These are phyloP conservation scores for Phytophthora palmivora DNA, from an alignment of 352 stramenopile genomes.

Conservation along the genomic window DNA sequence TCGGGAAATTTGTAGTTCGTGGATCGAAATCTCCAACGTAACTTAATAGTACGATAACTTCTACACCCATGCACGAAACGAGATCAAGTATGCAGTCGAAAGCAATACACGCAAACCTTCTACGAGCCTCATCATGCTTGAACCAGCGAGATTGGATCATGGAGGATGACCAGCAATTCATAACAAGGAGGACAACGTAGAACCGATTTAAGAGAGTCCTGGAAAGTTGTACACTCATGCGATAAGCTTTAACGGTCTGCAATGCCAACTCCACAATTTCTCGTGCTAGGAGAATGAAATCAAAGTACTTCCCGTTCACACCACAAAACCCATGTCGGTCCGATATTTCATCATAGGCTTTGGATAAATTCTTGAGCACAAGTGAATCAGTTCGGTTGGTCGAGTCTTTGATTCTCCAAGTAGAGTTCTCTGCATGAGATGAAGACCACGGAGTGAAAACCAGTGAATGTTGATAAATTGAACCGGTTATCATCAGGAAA, in stretches of 20 bases:
- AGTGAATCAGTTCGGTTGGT: neutral
- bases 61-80: neutral
- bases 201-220: slow-evolving; percentile 26
- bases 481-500: slow-evolving; percentile 12
- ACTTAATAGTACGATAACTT: neutral
- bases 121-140: neutral
- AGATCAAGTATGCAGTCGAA: neutral
- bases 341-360: neutral
- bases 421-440: too few species aligned
- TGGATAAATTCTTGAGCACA: neutral
- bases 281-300: neutral
- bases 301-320: neutral
- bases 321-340: neutral
- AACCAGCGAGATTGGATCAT: too few species aligned
- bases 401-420: too few species aligned
- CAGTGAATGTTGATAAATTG: slow-evolving; percentile 8
- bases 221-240: slow-evolving; percentile 17
- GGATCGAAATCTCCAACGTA: neutral
- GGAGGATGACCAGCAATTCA: slow-evolving; percentile 23
- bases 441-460: slow-evolving; percentile 11
- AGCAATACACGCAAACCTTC: neutral
- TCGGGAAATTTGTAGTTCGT: neutral
- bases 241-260: slow-evolving; percentile 20
- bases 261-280: slow-evolving; percentile 12
- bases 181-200: slow-evolving; percentile 22